phyloP scores from a whole-genome alignment of 2,329 filamentous ascomycete genomes.

The Microdochium trichocladiopsis region DNA sequence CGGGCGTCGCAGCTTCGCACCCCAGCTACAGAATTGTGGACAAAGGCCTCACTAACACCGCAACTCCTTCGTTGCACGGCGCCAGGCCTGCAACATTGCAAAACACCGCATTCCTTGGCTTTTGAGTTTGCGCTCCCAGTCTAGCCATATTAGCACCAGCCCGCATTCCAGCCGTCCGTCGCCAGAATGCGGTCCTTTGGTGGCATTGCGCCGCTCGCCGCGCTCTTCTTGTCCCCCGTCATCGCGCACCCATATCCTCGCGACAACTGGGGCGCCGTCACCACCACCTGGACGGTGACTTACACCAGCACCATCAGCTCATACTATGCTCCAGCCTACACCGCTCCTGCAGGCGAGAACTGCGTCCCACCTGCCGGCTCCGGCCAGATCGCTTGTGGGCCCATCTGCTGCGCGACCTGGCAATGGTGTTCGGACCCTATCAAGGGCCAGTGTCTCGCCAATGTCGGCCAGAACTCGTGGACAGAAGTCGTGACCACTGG shows the following conservation, averaged over 20 bases:
- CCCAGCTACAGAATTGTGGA: no score
- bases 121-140: not conserved
- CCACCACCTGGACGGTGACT: constrained; percentile 55
- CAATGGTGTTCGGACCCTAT: constrained; percentile 54
- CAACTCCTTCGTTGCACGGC: not conserved
- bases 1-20: no score
- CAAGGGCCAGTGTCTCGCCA: constrained; percentile 48
- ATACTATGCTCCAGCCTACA: constrained; percentile 32
- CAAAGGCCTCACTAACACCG: not conserved
- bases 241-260: constrained; percentile 42
- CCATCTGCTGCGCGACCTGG: constrained; percentile 62
- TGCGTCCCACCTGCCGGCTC: constrained; percentile 42
- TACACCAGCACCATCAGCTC: constrained; percentile 54
- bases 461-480: constrained; percentile 35
- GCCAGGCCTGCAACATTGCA: not conserved
- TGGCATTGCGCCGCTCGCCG: constrained; percentile 19
- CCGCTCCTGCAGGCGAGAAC: constrained; percentile 25
- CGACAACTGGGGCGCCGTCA: constrained; percentile 40
- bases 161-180: constrained; percentile 2
- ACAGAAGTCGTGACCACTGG: constrained; percentile 36
- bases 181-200: not conserved
- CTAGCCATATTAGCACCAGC: not conserved
- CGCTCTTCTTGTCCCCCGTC: constrained; percentile 29
- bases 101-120: not conserved
- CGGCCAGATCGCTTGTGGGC: constrained; percentile 56